These are phyloP conservation scores for Candida arabinofermentans DNA, from an alignment of 805 yeast species.

Conservation along the genomic window DNA sequence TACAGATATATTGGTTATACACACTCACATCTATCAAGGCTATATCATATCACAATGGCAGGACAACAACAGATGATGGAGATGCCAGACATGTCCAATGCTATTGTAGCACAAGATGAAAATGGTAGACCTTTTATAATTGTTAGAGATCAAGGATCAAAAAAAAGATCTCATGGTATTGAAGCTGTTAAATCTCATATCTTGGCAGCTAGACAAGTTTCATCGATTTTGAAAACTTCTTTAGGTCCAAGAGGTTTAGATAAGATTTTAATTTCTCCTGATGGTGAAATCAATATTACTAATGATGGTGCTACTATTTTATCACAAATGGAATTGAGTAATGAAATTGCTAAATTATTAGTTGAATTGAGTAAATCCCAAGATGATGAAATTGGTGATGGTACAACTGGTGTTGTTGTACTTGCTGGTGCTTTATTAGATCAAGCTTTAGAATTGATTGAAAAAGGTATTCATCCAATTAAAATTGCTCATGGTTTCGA, in stretches of 20 bases:
- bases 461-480: slow-evolving; percentile 96
- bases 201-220: slow-evolving; percentile 90
- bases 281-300: slow-evolving; percentile 96
- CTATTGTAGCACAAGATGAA: slow-evolving; percentile 98
- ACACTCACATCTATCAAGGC: too few species aligned
- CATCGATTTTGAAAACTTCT: slow-evolving; percentile 86
- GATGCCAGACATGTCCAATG: slow-evolving; percentile 94
- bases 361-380: slow-evolving; percentile 93
- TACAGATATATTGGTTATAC: too few species aligned
- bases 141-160: slow-evolving; percentile 69
- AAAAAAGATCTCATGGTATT: slow-evolving; percentile 62
- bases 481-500: slow-evolving; percentile 96
- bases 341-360: slow-evolving; percentile 90
- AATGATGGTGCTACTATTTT: slow-evolving; percentile 98
- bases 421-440: slow-evolving; percentile 91
- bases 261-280: slow-evolving; percentile 90
- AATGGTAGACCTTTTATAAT: slow-evolving; percentile 98
- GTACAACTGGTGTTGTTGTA: slow-evolving; percentile 98
- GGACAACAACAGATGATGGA: slow-evolving; percentile 34
- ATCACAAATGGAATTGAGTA: slow-evolving; percentile 92
- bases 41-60: slow-evolving; percentile 16
- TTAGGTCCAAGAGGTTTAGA: slow-evolving; percentile 98
- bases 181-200: slow-evolving; percentile 88
- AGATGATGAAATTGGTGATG: slow-evolving; percentile 98
- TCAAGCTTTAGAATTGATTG: slow-evolving; percentile 91